A percentile compares a stretch with the other conserved stretches of the same genome.
Conservation (phyloP, 2,329 filamentous ascomycete genomes). For the Diaporthe australafricana region DNA sequence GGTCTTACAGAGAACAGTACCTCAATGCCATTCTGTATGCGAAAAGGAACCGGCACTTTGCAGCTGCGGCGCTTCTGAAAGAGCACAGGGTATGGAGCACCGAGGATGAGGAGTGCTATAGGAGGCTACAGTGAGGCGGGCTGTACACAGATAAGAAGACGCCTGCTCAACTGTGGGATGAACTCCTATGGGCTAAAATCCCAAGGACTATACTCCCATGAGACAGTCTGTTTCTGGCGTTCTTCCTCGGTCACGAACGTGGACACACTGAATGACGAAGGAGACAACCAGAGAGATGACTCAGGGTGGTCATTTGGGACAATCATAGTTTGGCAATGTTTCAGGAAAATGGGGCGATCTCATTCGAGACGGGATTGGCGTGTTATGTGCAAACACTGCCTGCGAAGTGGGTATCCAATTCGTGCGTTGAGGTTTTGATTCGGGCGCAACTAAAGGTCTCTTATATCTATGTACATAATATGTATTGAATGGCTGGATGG, state of each 20-base stretch:
- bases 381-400: background rate
- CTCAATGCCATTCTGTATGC: background rate
- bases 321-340: background rate
- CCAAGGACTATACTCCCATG: background rate
- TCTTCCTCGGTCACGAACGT: too few species aligned
- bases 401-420: background rate
- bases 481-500: background rate
- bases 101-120: constrained; percentile 4
- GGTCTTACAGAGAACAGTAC: background rate
- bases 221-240: too few species aligned
- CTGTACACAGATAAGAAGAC: too few species aligned
- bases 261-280: background rate
- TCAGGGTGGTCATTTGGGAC: background rate
- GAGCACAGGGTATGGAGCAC: background rate
- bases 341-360: background rate
- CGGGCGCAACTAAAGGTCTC: background rate
- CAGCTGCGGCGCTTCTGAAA: background rate
- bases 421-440: background rate
- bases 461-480: too few species aligned
- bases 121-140: background rate
- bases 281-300: background rate
- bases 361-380: background rate
- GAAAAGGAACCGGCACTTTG: background rate
- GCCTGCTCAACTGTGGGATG: background rate
- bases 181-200: background rate